Conservation (phyloP, 1,284 basidiomycete species). For the Heterobasidion irregulare region DNA sequence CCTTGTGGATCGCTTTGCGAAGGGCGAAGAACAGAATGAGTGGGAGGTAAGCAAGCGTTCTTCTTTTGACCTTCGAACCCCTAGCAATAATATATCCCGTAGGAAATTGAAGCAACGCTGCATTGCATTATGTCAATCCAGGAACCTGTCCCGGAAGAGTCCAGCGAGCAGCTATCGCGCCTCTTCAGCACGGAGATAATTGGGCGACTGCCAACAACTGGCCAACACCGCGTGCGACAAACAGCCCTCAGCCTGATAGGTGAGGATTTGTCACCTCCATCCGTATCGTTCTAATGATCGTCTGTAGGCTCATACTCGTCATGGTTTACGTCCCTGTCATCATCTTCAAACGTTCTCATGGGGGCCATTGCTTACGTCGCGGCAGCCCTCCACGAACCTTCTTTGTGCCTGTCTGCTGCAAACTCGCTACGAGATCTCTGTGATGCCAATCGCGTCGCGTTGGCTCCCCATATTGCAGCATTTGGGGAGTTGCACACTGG, state of each 20-base stretch:
- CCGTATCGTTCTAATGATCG: neutral
- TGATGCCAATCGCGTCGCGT: conserved; percentile 73
- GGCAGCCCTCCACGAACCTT: conserved; percentile 53
- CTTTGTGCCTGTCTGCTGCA: conserved; percentile 66
- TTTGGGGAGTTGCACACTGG: conserved; percentile 80
- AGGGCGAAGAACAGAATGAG: conserved; percentile 25
- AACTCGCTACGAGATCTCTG: conserved; percentile 78
- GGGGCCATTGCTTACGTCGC: conserved; percentile 68
- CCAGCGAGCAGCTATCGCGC: conserved; percentile 51
- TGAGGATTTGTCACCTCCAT: conserved; percentile 15
- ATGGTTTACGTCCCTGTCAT: conserved; percentile 65
- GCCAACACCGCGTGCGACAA: conserved; percentile 58
- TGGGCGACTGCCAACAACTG: conserved; percentile 54
- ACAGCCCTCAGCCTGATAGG: conserved; percentile 71
- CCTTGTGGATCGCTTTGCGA: conserved; percentile 42
- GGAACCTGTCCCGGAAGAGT: conserved; percentile 77
- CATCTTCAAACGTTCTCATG: conserved; percentile 37
- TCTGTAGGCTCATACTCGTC: conserved; percentile 70
- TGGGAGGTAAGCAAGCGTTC: conserved; percentile 58
- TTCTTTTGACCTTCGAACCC: neutral
- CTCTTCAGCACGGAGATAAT: conserved; percentile 69
- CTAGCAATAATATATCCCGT: neutral
- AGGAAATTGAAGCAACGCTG: conserved; percentile 80
- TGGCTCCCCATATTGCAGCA: conserved; percentile 75
- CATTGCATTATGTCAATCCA: conserved; percentile 81